Evolutionary conservation across 2,329 filamentous ascomycete species (phyloP), one percentile per base, ranked within the genome.

Genomic region (Fusarium stilboides): DNA sequence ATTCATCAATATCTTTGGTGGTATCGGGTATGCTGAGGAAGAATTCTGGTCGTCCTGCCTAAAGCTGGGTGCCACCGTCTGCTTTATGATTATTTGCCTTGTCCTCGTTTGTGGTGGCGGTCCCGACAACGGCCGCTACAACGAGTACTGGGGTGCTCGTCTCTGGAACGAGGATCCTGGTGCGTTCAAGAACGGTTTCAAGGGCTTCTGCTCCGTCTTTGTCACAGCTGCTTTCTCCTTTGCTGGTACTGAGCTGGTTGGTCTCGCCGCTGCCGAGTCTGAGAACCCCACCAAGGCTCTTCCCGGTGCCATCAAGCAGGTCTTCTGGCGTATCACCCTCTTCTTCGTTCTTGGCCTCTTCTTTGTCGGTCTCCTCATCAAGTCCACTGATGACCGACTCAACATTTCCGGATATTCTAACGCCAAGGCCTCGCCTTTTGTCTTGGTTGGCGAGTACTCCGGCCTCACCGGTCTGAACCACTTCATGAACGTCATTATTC

Each of bases 241-340:
- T 72, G 86, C 88, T 8, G 90, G 90, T 22, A 91, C 90, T 4
- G 90, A 92, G 76, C 82, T 91, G 6, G 89, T 92, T 53, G 91
- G 90, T 74, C 85, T 93, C 14, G 89, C 90, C 6, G 91, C 91
- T 15, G 91, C 90, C 20, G 91, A 93, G 79, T 88, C 89, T 0
- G 81, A 78, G 8, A 91, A 92, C 73, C 91, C 91, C 1, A 85
- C 88, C 63, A 89, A 92, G 76, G 88, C 90, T 2, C 85, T 97
- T 2, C 93, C 93, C 1, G 90, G 89, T 13, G 93, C 93, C 4
- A 89, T 94, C 75, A 94, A 94, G 82, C 92, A 94, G 78, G 91
- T 85, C 28, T 85, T 85, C 71, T 85, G 83, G 83, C 82, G 83
- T 75, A 84, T 85, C 58, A 82, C 82, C 19, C 76, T 85, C 50